Conservation (phyloP, 2,329 filamentous ascomycete species). For the Chalara sp. region DNA sequence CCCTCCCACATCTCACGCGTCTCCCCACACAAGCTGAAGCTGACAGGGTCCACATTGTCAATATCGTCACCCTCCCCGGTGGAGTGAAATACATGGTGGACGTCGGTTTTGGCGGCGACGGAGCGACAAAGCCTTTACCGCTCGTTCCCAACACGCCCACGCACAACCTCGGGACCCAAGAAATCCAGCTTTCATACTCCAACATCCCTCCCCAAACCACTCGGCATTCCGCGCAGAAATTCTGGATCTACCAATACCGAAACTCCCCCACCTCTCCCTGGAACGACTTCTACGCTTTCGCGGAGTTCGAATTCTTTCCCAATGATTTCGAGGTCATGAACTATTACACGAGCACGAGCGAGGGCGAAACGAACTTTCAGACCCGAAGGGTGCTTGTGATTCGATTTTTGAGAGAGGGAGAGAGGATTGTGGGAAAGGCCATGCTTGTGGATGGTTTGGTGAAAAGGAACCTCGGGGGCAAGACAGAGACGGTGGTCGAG, state of each 20-base stretch:
- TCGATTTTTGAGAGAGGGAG: constrained; percentile 43
- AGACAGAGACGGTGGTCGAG: constrained; percentile 39
- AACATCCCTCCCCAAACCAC: constrained; percentile 38
- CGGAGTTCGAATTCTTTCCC: constrained; percentile 55
- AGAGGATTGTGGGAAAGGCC: constrained; percentile 43
- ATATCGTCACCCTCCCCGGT: constrained; percentile 48
- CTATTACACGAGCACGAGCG: constrained; percentile 46
- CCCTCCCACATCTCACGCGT: neutral
- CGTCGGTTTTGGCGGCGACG: constrained; percentile 58
- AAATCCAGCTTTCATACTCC: constrained; percentile 46
- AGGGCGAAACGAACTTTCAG: constrained; percentile 52
- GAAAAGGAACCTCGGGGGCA: constrained; percentile 46
- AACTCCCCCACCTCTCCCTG: constrained; percentile 43
- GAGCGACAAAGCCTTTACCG: constrained; percentile 45
- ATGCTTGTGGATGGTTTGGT: constrained; percentile 44
- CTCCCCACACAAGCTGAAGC: neutral
- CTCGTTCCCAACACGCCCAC: constrained; percentile 33
- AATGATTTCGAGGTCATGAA: constrained; percentile 57
- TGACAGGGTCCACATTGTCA: constrained; percentile 49
- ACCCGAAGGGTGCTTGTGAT: constrained; percentile 46
- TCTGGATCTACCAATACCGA: constrained; percentile 60
- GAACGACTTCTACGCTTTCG: constrained; percentile 58
- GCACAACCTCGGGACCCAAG: constrained; percentile 44
- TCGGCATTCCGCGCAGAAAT: constrained; percentile 32
- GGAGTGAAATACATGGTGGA: constrained; percentile 46